These are phyloP conservation scores for Candida morakotiae DNA, from an alignment of 805 yeast genomes.

Conservation along the genomic window DNA sequence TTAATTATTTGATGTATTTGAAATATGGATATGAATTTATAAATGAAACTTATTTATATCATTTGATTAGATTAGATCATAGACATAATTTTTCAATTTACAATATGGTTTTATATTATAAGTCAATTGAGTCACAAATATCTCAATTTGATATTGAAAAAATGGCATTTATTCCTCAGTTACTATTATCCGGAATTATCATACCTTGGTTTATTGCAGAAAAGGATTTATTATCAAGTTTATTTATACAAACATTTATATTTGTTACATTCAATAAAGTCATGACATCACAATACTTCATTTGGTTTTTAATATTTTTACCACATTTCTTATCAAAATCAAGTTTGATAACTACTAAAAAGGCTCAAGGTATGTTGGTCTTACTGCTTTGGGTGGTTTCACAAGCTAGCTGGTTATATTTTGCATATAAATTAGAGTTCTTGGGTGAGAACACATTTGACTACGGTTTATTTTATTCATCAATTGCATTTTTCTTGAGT, in stretches of 20 bases:
- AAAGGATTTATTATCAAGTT: slow-evolving; percentile 25
- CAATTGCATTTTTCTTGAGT: slow-evolving; percentile 54
- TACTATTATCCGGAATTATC: slow-evolving; percentile 52
- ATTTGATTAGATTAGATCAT: slow-evolving; percentile 80
- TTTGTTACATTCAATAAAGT: slow-evolving; percentile 51
- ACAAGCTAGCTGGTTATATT: slow-evolving; percentile 75
- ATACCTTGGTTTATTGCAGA: slow-evolving; percentile 49
- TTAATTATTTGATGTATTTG: slow-evolving; percentile 59
- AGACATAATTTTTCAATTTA: slow-evolving; percentile 92
- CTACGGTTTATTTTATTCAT: slow-evolving; percentile 52
- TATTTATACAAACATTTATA: slow-evolving; percentile 41
- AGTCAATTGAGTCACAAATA: slow-evolving; percentile 34
- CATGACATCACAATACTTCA: slow-evolving; percentile 90
- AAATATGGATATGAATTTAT: slow-evolving; percentile 74
- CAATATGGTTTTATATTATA: slow-evolving; percentile 66
- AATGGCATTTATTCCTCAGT: slow-evolving; percentile 82
- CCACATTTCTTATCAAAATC: slow-evolving; percentile 66
- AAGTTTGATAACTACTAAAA: slow-evolving; percentile 16
- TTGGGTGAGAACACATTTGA: slow-evolving; percentile 63
- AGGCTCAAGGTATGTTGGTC: slow-evolving; percentile 36
- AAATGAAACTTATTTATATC: slow-evolving; percentile 77
- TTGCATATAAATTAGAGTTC: slow-evolving; percentile 80
- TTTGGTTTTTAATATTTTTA: slow-evolving; percentile 86
- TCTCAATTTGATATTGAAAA: slow-evolving; percentile 35
- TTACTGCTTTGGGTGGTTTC: slow-evolving; percentile 59